A percentile compares a stretch with the other conserved stretches of the same genome.
Evolutionary conservation across 2,329 filamentous ascomycete species (phyloP).

Genomic region (Ophiognomonia clavigignenti-juglandacearum): DNA sequence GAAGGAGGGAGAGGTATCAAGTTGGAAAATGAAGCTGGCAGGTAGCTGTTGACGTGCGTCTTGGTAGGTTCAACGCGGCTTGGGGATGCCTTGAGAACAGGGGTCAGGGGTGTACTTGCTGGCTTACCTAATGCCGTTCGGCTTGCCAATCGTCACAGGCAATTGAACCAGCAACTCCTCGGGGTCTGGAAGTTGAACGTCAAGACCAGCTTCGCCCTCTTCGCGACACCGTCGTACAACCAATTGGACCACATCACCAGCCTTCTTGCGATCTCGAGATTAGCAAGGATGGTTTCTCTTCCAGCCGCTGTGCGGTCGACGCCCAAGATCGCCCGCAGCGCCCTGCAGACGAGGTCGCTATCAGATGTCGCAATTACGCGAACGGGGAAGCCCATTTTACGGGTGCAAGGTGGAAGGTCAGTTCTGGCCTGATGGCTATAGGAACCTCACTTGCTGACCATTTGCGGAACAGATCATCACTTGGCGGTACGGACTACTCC

Average conservation of each 20-base stretch:
- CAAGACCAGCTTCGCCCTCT: conserved; percentile 18
- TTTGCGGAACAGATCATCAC: conserved; percentile 59
- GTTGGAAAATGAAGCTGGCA: conserved; percentile 7
- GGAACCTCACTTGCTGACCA: conserved; percentile 1
- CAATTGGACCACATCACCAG: conserved; percentile 24
- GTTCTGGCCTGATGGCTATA: conserved; percentile 30
- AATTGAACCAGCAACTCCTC: too few relatives aligned
- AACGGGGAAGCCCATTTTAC: conserved; percentile 92
- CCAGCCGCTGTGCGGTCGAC: conserved; percentile 52
- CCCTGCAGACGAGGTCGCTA: conserved; percentile 48
- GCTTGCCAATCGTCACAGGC: too few relatives aligned
- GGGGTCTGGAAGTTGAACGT: too few relatives aligned
- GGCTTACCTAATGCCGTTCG: too few relatives aligned
- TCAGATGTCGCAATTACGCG: conserved; percentile 91
- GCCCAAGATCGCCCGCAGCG: conserved; percentile 40
- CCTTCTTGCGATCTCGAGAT: conserved; percentile 27
- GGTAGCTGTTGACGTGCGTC: conserved; percentile 14
- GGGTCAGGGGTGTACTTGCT: too few relatives aligned
- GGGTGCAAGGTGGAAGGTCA: conserved; percentile 84
- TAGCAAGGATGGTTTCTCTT: conserved; percentile 50
- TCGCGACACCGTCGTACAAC: conserved; percentile 17
- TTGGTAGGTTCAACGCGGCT: conserved; percentile 36
- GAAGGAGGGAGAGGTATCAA: conserved; percentile 3
- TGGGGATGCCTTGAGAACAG: conserved; percentile 38
- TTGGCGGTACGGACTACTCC: conserved; percentile 74